Evolutionary conservation across 495 filamentous ascomycete genomes (phyloP).

Genomic region (Thozetella sp.): DNA sequence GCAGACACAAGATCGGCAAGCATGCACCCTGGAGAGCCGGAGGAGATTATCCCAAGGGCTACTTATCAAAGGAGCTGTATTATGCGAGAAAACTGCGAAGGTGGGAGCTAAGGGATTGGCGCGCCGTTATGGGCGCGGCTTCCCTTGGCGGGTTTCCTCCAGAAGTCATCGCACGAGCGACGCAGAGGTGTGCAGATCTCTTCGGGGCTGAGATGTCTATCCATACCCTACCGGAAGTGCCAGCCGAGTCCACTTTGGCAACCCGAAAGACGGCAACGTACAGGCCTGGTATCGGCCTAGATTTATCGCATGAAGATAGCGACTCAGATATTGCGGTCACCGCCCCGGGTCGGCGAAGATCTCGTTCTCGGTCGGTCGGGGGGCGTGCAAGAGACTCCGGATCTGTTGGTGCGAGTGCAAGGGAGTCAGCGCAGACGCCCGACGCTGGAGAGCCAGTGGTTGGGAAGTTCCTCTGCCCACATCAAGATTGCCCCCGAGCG

Average conservation of each 20-base stretch:
- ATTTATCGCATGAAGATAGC: slow-evolving; percentile 32
- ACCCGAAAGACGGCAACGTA: slow-evolving; percentile 22
- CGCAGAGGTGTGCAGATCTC: slow-evolving; percentile 68
- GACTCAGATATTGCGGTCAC: not conserved
- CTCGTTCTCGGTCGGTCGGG: not conserved
- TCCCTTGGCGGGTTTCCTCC: slow-evolving; percentile 67
- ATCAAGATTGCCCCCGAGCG: not conserved
- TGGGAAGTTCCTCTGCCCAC: not conserved
- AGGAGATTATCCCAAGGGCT: not conserved
- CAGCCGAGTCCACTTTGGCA: slow-evolving; percentile 13
- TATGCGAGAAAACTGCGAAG: slow-evolving; percentile 9
- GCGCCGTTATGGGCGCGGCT: slow-evolving; percentile 75
- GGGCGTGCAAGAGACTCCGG: not conserved
- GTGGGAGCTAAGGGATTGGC: slow-evolving; percentile 72
- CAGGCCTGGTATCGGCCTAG: slow-evolving; percentile 25
- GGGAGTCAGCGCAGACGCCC: not conserved
- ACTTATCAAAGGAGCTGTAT: not conserved
- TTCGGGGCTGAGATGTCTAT: slow-evolving; percentile 69
- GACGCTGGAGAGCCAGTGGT: not conserved
- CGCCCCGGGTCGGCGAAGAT: not conserved
- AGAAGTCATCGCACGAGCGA: slow-evolving; percentile 62
- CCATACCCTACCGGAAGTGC: slow-evolving; percentile 52
- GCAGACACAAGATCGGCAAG: not conserved
- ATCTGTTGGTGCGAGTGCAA: not conserved
- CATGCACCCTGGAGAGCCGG: not conserved